Evolutionary conservation across 2,329 filamentous ascomycete genomes (phyloP).

Genomic region (Phoma sp.): DNA sequence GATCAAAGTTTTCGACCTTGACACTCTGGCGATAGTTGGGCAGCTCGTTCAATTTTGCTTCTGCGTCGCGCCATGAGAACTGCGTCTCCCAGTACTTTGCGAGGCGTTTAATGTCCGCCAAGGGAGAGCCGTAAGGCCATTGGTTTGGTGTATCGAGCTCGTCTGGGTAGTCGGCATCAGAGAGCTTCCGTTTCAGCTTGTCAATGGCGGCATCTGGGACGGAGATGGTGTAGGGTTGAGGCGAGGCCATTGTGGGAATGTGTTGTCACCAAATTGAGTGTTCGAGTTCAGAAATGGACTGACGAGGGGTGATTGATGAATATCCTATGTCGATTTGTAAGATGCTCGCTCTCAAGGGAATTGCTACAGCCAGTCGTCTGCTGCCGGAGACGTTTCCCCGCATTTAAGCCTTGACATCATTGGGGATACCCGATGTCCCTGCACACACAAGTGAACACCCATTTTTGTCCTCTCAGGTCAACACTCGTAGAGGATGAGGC

Average conservation of each 20-base stretch:
- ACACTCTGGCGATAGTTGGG: conserved; percentile 65
- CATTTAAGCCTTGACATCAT: conserved; percentile 1
- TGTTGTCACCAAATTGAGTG: background rate
- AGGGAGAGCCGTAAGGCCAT: conserved; percentile 66
- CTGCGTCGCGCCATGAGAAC: conserved; percentile 67
- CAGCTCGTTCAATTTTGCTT: conserved; percentile 65
- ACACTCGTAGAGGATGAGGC: too few species aligned
- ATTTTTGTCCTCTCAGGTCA: background rate
- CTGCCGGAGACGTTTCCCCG: conserved; percentile 6
- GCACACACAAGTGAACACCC: background rate
- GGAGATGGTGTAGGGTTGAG: conserved; percentile 36
- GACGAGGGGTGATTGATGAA: background rate
- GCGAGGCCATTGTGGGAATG: conserved; percentile 13
- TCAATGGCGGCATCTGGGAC: conserved; percentile 55
- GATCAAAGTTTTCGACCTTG: conserved; percentile 63
- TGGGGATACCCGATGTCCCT: background rate
- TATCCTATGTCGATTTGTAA: conserved; percentile 1
- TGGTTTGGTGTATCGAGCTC: conserved; percentile 54
- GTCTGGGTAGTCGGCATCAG: conserved; percentile 61
- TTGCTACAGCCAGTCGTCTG: background rate
- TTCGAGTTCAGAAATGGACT: background rate
- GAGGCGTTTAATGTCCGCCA: conserved; percentile 66
- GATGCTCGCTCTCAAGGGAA: background rate
- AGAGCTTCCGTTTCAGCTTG: conserved; percentile 63
- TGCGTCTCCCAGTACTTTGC: conserved; percentile 62